A percentile compares a stretch with the other conserved stretches of the same genome.
phyloP scores from a whole-genome alignment of 2,329 filamentous ascomycete genomes.

The Trichoderma oligosporum region DNA sequence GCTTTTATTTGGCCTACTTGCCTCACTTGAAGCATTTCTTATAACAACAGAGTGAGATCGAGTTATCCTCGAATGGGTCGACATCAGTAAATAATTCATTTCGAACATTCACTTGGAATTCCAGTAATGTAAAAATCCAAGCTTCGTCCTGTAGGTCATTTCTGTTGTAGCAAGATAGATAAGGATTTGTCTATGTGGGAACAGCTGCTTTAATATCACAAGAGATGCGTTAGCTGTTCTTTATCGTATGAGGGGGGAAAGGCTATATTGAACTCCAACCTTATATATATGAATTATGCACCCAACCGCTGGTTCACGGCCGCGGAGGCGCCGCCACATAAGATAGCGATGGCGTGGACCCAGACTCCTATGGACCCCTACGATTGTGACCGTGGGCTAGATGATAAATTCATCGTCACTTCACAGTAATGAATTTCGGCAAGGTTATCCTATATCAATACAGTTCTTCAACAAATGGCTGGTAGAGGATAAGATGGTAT shows the following conservation, averaged over 20 bases:
- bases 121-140: not conserved
- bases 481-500: no score
- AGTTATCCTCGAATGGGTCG: not conserved
- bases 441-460: no score
- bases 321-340: conserved; percentile 8
- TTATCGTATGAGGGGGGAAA: not conserved
- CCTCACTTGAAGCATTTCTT: not conserved
- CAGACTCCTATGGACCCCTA: not conserved
- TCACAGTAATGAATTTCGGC: no score
- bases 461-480: no score
- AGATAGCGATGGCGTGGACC: not conserved
- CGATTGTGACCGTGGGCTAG: no score
- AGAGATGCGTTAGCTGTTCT: not conserved
- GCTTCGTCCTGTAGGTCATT: not conserved
- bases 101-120: not conserved
- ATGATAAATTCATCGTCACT: no score
- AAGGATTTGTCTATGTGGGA: not conserved
- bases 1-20: not conserved
- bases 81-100: not conserved
- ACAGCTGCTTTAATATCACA: conserved; percentile 1
- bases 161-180: not conserved
- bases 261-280: not conserved
- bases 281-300: not conserved
- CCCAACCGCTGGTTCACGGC: not conserved
- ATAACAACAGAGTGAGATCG: not conserved